These are phyloP conservation scores for Leccinum ponderosum DNA, from an alignment of 1,284 basidiomycete genomes.

Conservation along the genomic window DNA sequence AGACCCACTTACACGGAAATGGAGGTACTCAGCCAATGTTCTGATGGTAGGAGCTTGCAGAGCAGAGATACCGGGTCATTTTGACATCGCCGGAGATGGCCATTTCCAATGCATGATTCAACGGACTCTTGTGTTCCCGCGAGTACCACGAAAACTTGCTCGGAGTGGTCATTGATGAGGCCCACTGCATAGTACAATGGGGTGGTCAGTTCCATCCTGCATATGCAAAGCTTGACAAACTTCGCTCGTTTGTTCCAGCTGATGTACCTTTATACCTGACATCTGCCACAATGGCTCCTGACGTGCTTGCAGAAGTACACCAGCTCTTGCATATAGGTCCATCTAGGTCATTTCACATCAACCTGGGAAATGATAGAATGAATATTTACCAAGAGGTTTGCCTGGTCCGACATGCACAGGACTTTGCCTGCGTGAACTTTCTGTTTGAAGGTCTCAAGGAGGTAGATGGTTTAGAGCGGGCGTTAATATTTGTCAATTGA, in stretches of 20 bases:
- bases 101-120: background rate
- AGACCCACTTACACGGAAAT: no score
- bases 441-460: background rate
- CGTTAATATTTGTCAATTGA: background rate
- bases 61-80: background rate
- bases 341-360: background rate
- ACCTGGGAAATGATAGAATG: background rate
- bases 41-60: background rate
- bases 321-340: background rate
- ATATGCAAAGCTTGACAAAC: background rate
- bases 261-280: background rate
- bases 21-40: no score
- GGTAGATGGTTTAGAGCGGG: background rate
- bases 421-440: background rate
- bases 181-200: background rate
- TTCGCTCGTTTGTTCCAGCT: background rate
- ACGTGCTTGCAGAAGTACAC: background rate
- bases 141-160: background rate
- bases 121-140: background rate
- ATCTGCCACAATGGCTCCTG: background rate
- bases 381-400: background rate
- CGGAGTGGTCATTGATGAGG: background rate
- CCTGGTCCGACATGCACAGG: background rate
- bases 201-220: background rate
- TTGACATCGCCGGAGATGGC: background rate